Conservation (phyloP, 441 rosid genomes). For the Erysimum pusillum region DNA sequence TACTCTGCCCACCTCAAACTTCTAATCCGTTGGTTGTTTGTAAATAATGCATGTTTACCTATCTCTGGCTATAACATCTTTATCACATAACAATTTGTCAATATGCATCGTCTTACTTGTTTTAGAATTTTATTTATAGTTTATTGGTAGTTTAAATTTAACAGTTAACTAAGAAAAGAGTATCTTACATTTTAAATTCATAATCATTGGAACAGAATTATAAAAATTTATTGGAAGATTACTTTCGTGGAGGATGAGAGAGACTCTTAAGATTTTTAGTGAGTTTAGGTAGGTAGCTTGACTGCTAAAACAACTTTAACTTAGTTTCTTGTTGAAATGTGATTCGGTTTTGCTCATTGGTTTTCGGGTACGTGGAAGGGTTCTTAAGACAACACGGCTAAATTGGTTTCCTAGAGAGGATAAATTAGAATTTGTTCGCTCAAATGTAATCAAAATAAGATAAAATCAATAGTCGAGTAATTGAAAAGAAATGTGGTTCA, state of each 20-base stretch:
- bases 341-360: not conserved
- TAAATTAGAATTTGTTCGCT: too few species aligned
- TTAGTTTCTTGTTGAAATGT: too few species aligned
- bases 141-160: not conserved
- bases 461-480: too few species aligned
- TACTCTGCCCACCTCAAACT: slow-evolving; percentile 47
- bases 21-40: slow-evolving; percentile 36
- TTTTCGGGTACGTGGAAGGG: too few species aligned
- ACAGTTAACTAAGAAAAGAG: not conserved
- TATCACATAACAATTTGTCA: slow-evolving; percentile 22
- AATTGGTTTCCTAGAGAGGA: too few species aligned
- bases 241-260: not conserved
- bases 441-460: too few species aligned
- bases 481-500: not conserved
- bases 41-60: slow-evolving; percentile 35
- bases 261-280: not conserved
- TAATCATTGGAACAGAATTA: not conserved
- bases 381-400: too few species aligned
- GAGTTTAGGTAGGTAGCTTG: not conserved
- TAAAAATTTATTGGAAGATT: not conserved
- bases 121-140: not conserved
- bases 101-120: not conserved
- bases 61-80: slow-evolving; percentile 25
- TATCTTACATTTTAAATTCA: not conserved
- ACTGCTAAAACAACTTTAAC: not conserved